Conservation (phyloP, 2,329 filamentous ascomycete species). For the Aspergillus novofumigatus region DNA sequence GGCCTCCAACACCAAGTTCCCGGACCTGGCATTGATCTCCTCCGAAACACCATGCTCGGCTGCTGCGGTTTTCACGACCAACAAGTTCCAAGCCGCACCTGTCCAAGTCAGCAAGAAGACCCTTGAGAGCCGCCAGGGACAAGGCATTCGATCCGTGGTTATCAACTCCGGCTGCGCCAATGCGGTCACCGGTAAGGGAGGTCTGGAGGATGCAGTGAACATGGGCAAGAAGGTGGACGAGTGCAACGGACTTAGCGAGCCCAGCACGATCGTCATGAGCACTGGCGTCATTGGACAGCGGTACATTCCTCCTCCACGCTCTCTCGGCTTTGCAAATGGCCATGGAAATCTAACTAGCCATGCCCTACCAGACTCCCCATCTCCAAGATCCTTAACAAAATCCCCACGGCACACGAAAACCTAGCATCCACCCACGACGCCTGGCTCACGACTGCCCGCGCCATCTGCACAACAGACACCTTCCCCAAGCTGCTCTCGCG, state of each 20-base stretch:
- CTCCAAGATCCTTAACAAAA: conserved; percentile 77
- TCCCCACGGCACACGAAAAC: conserved; percentile 69
- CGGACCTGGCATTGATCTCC: conserved; percentile 82
- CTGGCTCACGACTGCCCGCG: conserved; percentile 81
- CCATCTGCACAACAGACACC: conserved; percentile 97
- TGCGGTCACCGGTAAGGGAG: conserved; percentile 88
- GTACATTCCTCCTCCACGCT: conserved; percentile 34
- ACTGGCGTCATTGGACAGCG: conserved; percentile 96
- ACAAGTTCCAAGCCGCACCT: conserved; percentile 95
- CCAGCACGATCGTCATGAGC: conserved; percentile 89
- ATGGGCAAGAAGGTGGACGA: conserved; percentile 80
- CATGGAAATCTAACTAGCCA: neutral
- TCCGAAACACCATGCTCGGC: conserved; percentile 83
- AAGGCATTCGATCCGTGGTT: conserved; percentile 73
- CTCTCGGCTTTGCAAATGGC: neutral
- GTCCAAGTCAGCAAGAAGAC: conserved; percentile 79
- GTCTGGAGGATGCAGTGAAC: conserved; percentile 76
- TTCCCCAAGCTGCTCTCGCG: conserved; percentile 92
- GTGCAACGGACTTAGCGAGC: conserved; percentile 50
- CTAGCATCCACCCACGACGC: conserved; percentile 74
- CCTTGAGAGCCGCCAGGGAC: conserved; percentile 61
- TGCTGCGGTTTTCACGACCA: conserved; percentile 93
- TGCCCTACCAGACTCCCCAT: conserved; percentile 66
- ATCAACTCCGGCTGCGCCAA: conserved; percentile 97
- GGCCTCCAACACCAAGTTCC: conserved; percentile 82